Evolutionary conservation across 441 rosid genomes (phyloP), one percentile per base, ranked within the genome.

Genomic region (Bruguiera hainesii): DNA sequence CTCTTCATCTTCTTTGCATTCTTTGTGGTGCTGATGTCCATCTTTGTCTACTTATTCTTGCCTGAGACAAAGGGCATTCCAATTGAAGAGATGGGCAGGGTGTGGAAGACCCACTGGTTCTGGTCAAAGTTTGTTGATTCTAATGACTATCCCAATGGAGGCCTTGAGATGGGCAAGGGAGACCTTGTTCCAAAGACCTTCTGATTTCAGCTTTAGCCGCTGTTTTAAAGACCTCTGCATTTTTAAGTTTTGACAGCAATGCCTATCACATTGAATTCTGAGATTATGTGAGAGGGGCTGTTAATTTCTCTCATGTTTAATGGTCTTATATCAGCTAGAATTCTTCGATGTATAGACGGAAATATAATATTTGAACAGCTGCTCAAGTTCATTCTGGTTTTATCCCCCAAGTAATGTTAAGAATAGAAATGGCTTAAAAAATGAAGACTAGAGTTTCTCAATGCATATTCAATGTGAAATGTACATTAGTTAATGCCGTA

Each of bases 51-150:
- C 79, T 60, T 42, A 35, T 89, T 90, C 87, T 31, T 93, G 71
- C 98, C 96, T 0, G 98, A 93, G 78, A 93, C 98, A 0, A 93
- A 91, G 76, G 88, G 89, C 0, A 84, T 93, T 5, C 93, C 97
- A 0, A 89, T 90, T 13, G 97, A 93, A 75, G 98, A 93, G 75
- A 89, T 90, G 96, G 65, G 74, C 18, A 74, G 18, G 28, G 91
- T 90, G 0, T 93, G 97, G 98, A 85, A 64, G 76, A 61, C 73
- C 3, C 96, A 90, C 49, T 90, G 94, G 96, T 87, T 73, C 71
- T 93, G 98, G 98, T 80, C 90, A 3, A 83, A 82, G 39, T 89
- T 57, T 57, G 82, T 85, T 8, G 20, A 71, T 0, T 81, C 76
- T 42, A 81, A 69, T 16, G 89, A 81, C 50, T 78, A 59, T 66